These are phyloP conservation scores for Aspergillus neotritici DNA, from an alignment of 2,329 filamentous ascomycete species.

Conservation along the genomic window DNA sequence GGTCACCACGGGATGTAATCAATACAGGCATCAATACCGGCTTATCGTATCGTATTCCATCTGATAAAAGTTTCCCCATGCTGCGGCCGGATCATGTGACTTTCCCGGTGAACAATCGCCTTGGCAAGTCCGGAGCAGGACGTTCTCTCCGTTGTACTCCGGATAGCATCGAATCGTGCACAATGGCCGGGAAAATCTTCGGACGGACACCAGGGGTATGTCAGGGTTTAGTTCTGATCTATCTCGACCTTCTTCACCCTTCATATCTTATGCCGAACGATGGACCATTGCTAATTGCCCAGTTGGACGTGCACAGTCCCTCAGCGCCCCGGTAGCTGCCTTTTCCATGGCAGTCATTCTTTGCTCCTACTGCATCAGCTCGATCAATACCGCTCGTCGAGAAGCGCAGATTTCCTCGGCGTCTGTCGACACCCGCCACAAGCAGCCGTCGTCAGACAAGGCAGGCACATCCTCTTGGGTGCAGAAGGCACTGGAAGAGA, in stretches of 20 bases:
- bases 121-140: too few relatives aligned
- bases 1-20: too few relatives aligned
- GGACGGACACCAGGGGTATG: constrained; percentile 20
- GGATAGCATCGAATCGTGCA: neutral
- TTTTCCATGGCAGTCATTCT: constrained; percentile 57
- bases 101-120: too few relatives aligned
- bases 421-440: constrained; percentile 34
- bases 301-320: constrained; percentile 35
- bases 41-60: constrained; percentile 7
- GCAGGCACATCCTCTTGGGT: constrained; percentile 26
- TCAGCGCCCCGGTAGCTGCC: constrained; percentile 58
- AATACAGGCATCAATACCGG: neutral
- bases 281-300: neutral
- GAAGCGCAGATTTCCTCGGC: constrained; percentile 51
- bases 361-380: constrained; percentile 58
- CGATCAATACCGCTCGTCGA: constrained; percentile 60
- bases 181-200: constrained; percentile 16
- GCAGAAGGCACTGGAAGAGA: constrained; percentile 30
- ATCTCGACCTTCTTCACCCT: neutral
- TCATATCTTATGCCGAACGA: neutral
- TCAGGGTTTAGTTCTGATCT: neutral
- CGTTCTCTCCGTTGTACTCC: neutral
- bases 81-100: too few relatives aligned
- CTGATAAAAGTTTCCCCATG: constrained; percentile 8
- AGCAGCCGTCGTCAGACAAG: constrained; percentile 44